These are phyloP conservation scores for Zygoascus sp. DNA, from an alignment of 1,139 yeast species.

Conservation along the genomic window DNA sequence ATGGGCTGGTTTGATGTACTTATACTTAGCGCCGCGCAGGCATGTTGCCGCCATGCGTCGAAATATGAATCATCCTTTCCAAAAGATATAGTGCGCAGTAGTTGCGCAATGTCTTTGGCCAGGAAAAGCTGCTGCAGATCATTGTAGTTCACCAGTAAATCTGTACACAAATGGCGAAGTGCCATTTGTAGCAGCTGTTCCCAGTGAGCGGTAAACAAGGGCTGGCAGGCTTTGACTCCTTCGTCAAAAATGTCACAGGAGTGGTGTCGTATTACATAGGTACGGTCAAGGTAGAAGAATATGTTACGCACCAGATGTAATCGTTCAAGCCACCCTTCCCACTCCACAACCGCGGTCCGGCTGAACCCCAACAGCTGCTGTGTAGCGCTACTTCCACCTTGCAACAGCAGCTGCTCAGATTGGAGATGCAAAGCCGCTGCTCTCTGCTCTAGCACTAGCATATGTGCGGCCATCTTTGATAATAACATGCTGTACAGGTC, in stretches of 20 bases:
- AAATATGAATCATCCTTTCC: background rate
- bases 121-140: background rate
- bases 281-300: slow-evolving; percentile 37
- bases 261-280: slow-evolving; percentile 27
- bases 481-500: slow-evolving; percentile 21
- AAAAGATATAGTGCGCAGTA: background rate
- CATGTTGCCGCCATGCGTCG: background rate
- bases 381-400: background rate
- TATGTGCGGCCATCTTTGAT: slow-evolving; percentile 17
- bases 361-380: background rate
- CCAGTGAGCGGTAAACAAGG: background rate
- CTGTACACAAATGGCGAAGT: background rate
- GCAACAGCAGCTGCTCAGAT: background rate
- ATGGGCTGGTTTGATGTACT: background rate
- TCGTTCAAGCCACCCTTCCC: slow-evolving; percentile 30
- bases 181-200: background rate
- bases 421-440: background rate
- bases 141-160: background rate
- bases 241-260: background rate
- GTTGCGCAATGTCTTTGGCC: background rate
- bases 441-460: background rate
- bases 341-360: slow-evolving; percentile 11
- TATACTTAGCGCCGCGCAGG: background rate
- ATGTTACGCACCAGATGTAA: slow-evolving; percentile 29
- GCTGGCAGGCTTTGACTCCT: background rate